These are phyloP conservation scores for Xylaria arbuscula DNA, from an alignment of 2,329 filamentous ascomycete species.

Conservation along the genomic window DNA sequence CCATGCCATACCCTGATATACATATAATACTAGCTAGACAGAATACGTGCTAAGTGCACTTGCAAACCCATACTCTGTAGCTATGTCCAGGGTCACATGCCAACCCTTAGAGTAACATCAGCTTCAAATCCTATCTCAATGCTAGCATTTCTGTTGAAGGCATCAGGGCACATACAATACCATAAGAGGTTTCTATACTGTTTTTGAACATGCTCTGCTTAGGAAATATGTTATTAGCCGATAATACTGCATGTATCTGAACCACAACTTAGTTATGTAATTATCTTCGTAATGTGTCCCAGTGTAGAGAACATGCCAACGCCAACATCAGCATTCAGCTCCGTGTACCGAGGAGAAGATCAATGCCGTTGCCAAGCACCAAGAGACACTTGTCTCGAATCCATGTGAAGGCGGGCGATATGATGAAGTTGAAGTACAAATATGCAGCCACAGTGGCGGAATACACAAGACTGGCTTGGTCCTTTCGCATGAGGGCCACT, in stretches of 20 bases:
- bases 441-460: not conserved
- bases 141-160: not conserved
- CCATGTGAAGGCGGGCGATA: not conserved
- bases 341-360: not conserved
- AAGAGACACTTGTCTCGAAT: not conserved
- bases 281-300: not conserved
- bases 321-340: not conserved
- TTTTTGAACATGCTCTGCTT: not conserved
- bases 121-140: not conserved
- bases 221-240: not conserved
- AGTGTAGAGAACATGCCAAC: not conserved
- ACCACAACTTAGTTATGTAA: not conserved
- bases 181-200: not conserved
- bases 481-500: not conserved
- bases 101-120: conserved; percentile 1
- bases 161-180: not conserved
- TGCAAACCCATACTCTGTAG: not conserved
- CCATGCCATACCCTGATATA: conserved; percentile 13
- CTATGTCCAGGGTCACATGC: not conserved
- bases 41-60: not conserved
- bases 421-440: not conserved
- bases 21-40: not conserved
- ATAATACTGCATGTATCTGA: not conserved
- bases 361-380: no score
- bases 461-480: not conserved